Evolutionary conservation across 345 rosid genomes (phyloP).

Genomic region (rapeseed (Brassica napus)): Da-Ae NC_063447.1:40364001-40364500

Average conservation of each 20-base stretch:
- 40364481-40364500: constrained; percentile 25
- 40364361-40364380: constrained; percentile 21
- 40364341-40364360: constrained; percentile 16
- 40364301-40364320: background rate
- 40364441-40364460: constrained; percentile 16
- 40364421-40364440: constrained; percentile 8
- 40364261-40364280: constrained; percentile 9
- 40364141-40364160: constrained; percentile 1
- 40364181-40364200: background rate
- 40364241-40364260: constrained; percentile 46
- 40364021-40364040: constrained; percentile 99
- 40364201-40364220: constrained; percentile 3
- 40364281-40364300: background rate
- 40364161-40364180: background rate
- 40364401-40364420: constrained; percentile 9
- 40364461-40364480: constrained; percentile 3
- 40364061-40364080: constrained; percentile 69
- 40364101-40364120: background rate
- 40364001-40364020: constrained; percentile 89
- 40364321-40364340: constrained; percentile 13
- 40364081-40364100: background rate
- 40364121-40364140: background rate
- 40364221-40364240: constrained; percentile 67
- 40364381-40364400: constrained; percentile 10
- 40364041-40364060: constrained; percentile 90